Evolutionary conservation across 805 yeast genomes (phyloP), one percentile per base, ranked within the genome.

Genomic region (Yarrowia osloensis): DNA sequence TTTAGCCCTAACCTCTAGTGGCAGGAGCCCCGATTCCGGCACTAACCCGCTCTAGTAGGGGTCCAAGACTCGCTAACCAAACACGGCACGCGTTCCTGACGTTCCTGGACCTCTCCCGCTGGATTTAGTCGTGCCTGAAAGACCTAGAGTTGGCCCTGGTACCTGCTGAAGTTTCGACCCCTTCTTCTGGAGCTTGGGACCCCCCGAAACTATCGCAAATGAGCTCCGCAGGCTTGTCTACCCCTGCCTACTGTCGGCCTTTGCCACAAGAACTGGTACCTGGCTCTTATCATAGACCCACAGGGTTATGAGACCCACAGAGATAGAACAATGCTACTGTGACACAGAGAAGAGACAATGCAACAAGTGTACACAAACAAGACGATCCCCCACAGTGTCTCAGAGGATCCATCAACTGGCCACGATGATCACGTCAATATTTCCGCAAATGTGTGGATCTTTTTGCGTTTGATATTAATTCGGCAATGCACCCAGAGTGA

Each of bases 31-130:
- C 57, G 57, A 50, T 50, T 50, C 40, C 57, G 57, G 57, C 40
- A 2, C 57, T 15, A 50, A 13, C 11, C 3, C 55, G n/a, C 12
- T 4, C 35, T n/a, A 49, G 9, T 12, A 19, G 49, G 22, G 28
- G 19, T 17, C 33, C 31, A 26, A 26, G 33, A 26, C 31, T n/a
- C 9, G 28, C 57, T 50, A 50, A 8, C 57, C 57, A 22, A 50
- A 50, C 57, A 31, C 57, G 57, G 40, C 29, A 29, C 57, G 57
- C 40, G 57, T 50, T 50, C 57, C 57, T 50, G 57, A 50, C 40
- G 57, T 50, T 50, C 57, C 57, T 50, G 40, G 57, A 15, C 40
- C 17, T 21, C 21, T 24, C 29, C 11, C 5, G 0, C 19, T 12
- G 11, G 7, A 19, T 12, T 15, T 7, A 4, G 21, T 5, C 15